A percentile compares a stretch with the other conserved stretches of the same genome.
These are phyloP conservation scores for Gardenia jasminoides DNA, from an alignment of 257 asterid genomes.

Conservation along the genomic window DNA sequence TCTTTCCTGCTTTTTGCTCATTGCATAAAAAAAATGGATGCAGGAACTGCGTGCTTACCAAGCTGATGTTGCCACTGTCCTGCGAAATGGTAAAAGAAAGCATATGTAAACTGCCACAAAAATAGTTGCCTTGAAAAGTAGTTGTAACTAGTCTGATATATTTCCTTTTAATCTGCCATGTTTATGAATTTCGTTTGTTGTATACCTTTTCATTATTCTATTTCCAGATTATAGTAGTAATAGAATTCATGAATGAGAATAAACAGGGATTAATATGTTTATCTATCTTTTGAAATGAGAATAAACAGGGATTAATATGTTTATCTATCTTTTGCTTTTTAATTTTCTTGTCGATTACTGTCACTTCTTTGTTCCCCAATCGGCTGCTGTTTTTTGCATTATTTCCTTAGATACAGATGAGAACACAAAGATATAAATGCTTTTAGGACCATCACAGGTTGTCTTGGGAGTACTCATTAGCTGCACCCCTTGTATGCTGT, in stretches of 20 bases:
- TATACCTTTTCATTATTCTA: not conserved
- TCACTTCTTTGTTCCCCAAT: not conserved
- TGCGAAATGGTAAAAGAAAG: slow-evolving; percentile 68
- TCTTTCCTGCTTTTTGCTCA: slow-evolving; percentile 9
- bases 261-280: not conserved
- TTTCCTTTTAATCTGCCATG: not conserved
- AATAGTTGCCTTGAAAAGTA: not conserved
- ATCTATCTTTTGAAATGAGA: not conserved
- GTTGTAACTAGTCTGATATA: not conserved
- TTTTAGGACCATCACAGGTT: not conserved
- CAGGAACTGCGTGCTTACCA: slow-evolving; percentile 98
- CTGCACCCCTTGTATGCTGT: not conserved
- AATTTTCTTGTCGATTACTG: not conserved
- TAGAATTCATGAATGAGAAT: not conserved
- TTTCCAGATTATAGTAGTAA: not conserved
- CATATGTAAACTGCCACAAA: not conserved
- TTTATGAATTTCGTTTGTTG: not conserved
- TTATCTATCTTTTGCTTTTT: not conserved
- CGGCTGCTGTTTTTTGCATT: not conserved
- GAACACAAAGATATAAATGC: not conserved
- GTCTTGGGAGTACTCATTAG: not conserved
- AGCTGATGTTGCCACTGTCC: slow-evolving; percentile 97
- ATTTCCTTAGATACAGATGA: not conserved
- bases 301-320: not conserved
- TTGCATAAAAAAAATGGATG: slow-evolving; percentile 17